These are phyloP conservation scores for Vaccinium corymbosum DNA, from an alignment of 148 eudicot species.

Conservation along the genomic window DNA sequence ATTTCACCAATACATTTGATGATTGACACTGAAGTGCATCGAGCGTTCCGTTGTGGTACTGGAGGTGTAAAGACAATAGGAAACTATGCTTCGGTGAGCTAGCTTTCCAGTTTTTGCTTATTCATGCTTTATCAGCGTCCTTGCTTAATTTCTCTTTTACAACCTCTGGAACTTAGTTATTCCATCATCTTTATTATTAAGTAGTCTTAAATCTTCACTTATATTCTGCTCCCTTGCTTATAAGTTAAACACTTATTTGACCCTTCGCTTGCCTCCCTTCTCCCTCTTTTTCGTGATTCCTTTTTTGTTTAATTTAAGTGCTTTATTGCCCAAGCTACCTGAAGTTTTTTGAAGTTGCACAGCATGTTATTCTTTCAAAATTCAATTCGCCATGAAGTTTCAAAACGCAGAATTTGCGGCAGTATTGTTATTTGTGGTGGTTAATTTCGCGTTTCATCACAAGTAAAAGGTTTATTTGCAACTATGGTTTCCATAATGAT, in stretches of 20 bases:
- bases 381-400: background rate
- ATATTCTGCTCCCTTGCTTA: background rate
- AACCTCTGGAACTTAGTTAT: background rate
- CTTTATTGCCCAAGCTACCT: background rate
- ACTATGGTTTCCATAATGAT: background rate
- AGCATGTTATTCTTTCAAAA: background rate
- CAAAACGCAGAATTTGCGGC: background rate
- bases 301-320: background rate
- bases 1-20: constrained; percentile 84
- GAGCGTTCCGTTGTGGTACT: constrained; percentile 97
- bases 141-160: constrained; percentile 1
- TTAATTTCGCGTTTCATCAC: background rate
- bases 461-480: background rate
- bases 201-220: background rate
- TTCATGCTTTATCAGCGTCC: background rate
- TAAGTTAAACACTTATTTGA: background rate
- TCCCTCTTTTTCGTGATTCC: too few relatives aligned
- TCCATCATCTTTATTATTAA: background rate
- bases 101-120: constrained; percentile 7
- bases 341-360: background rate
- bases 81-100: constrained; percentile 86
- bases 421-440: background rate
- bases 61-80: constrained; percentile 91
- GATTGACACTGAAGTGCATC: constrained; percentile 87
- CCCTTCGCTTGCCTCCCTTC: background rate